phyloP scores from a whole-genome alignment of 2,329 filamentous ascomycete species.

The Apiospora saccharicola region DNA sequence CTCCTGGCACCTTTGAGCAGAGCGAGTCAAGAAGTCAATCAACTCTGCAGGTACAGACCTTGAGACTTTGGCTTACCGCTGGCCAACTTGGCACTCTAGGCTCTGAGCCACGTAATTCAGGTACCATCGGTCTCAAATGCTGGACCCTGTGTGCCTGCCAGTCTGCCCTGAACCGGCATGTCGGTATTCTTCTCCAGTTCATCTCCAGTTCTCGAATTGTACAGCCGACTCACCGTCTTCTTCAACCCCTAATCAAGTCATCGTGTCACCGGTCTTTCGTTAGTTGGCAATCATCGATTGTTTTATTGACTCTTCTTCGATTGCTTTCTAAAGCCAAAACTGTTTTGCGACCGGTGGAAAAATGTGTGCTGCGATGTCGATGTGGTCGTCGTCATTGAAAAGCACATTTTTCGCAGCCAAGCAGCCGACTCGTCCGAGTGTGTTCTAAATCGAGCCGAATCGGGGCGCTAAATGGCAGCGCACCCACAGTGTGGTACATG shows the following conservation, averaged over 20 bases:
- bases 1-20: background rate
- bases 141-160: background rate
- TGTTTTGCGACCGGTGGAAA: background rate
- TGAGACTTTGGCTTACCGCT: background rate
- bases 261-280: background rate
- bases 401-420: background rate
- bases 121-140: background rate
- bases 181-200: background rate
- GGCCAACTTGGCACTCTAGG: background rate
- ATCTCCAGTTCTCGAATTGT: background rate
- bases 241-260: background rate
- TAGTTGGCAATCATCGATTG: background rate
- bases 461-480: background rate
- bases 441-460: constrained; percentile 16
- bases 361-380: background rate
- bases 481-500: background rate
- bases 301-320: background rate
- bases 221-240: background rate
- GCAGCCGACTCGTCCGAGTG: background rate
- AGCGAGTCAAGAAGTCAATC: constrained; percentile 3
- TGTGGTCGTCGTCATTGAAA: background rate
- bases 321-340: background rate
- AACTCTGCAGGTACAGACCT: background rate
- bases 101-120: constrained; percentile 1
- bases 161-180: background rate